phyloP scores from a whole-genome alignment of 2,329 filamentous ascomycete genomes.

The Aspergillus bombycis region DNA sequence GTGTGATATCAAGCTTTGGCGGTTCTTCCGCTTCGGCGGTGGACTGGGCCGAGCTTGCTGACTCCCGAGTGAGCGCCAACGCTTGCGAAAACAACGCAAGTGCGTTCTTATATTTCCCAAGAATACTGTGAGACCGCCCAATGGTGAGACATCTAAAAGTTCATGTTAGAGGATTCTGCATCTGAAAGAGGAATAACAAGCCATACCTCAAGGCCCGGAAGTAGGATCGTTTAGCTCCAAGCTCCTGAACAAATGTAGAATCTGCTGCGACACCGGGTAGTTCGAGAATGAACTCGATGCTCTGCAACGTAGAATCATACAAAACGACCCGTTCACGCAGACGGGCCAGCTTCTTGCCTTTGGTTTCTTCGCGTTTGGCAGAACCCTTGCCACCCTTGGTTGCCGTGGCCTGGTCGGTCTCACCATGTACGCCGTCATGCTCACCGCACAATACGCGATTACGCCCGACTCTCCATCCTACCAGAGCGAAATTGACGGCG shows the following conservation, averaged over 20 bases:
- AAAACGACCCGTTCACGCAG: constrained; percentile 85
- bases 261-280: constrained; percentile 89
- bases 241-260: constrained; percentile 70
- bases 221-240: constrained; percentile 79
- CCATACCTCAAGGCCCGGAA: constrained; percentile 84
- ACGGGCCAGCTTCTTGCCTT: constrained; percentile 74
- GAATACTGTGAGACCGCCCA: constrained; percentile 78
- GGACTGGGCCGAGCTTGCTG: constrained; percentile 53
- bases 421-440: constrained; percentile 71
- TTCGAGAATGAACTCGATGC: constrained; percentile 85
- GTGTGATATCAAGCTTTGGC: constrained; percentile 69
- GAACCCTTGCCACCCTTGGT: constrained; percentile 57
- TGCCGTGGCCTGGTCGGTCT: constrained; percentile 50
- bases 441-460: constrained; percentile 87
- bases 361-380: constrained; percentile 64
- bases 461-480: constrained; percentile 91
- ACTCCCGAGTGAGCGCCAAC: constrained; percentile 61
- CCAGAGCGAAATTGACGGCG: constrained; percentile 89
- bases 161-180: neutral
- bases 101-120: constrained; percentile 73
- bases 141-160: constrained; percentile 74
- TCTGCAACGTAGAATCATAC: constrained; percentile 89
- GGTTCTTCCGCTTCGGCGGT: constrained; percentile 51
- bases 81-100: constrained; percentile 82
- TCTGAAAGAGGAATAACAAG: neutral